These are phyloP conservation scores for Metschnikowia drakensbergensis DNA, from an alignment of 805 yeast species.

Conservation along the genomic window DNA sequence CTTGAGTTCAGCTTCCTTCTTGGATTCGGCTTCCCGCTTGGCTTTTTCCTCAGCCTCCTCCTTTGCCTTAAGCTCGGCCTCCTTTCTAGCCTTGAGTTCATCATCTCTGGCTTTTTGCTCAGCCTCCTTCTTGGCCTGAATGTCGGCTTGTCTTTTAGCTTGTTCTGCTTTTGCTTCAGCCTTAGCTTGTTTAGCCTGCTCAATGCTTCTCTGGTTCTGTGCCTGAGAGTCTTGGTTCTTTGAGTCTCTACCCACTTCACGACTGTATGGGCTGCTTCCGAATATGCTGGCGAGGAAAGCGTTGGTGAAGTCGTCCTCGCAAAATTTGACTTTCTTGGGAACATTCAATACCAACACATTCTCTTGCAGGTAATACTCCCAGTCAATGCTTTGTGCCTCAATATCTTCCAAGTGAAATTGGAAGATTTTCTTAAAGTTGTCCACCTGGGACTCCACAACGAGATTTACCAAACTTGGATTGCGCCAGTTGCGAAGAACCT, in stretches of 20 bases:
- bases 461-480: slow-evolving; percentile 14
- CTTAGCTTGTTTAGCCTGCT: neutral
- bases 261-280: slow-evolving; percentile 3
- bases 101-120: slow-evolving; percentile 5
- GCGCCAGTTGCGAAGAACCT: slow-evolving; percentile 12
- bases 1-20: slow-evolving; percentile 5
- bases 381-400: slow-evolving; percentile 30
- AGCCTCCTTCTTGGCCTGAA: slow-evolving; percentile 8
- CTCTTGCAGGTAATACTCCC: slow-evolving; percentile 29
- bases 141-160: slow-evolving; percentile 3
- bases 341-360: slow-evolving; percentile 35
- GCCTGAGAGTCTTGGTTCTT: too few species aligned
- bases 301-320: slow-evolving; percentile 17
- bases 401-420: slow-evolving; percentile 30
- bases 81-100: slow-evolving; percentile 4
- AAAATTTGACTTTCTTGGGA: slow-evolving; percentile 26
- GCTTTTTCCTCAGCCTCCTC: slow-evolving; percentile 6
- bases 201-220: neutral
- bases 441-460: slow-evolving; percentile 20
- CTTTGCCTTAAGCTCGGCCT: slow-evolving; percentile 4
- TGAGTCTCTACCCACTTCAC: neutral
- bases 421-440: slow-evolving; percentile 30
- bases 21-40: slow-evolving; percentile 7
- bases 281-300: slow-evolving; percentile 13
- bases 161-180: slow-evolving; percentile 7